Evolutionary conservation across 2,329 filamentous ascomycete genomes (phyloP), one percentile per base, ranked within the genome.

Genomic region (Aureobasidium vineae): DNA sequence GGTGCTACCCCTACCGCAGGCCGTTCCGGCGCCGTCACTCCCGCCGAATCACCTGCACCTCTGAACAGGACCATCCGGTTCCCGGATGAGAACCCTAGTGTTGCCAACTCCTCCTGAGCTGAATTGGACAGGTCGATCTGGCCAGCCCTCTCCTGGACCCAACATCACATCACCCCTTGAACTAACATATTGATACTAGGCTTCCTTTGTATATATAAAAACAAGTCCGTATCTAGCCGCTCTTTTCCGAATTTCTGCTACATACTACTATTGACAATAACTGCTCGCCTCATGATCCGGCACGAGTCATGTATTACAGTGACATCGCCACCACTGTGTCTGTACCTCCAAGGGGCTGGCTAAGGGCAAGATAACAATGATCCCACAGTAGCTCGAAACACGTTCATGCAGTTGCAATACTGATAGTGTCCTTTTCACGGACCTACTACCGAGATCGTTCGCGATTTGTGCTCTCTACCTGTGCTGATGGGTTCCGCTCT

Each of bases 21-120:
- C 50, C 26, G 66, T 15, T 49, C 43, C 49, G 23, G 36, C 63
- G 21, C 50, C 57, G 23, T 61, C 36, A 56, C 41, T 11, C 53
- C 63, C 21, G 8, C 47, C 38, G 36, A n/a, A 19, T 56, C 50
- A 19, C 50, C 64, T 38, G n/a, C 65, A 6, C 71, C 66, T 31
- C 31, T 70, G 68, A 70, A 75, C 49, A 69, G 74, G 36, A 76
- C 70, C 47, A 76, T 76, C 57, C 70, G 72, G 13, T 76, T 75
- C 47, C 68, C 67, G 23, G 74, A 75, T 54, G 73, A 75, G 21
- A 65, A n/a, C 31, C 38, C 50, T 13, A 65, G 61, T 40, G 49
- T 54, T 31, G 45, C 61, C 49, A 21, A 23, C 21, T 31, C 23
- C 1, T 43, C 54, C 7, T 45, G 40, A 59, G 5, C 43, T 31